Conservation (phyloP, 2,329 filamentous ascomycete genomes). For the Fusarium aywerte region DNA sequence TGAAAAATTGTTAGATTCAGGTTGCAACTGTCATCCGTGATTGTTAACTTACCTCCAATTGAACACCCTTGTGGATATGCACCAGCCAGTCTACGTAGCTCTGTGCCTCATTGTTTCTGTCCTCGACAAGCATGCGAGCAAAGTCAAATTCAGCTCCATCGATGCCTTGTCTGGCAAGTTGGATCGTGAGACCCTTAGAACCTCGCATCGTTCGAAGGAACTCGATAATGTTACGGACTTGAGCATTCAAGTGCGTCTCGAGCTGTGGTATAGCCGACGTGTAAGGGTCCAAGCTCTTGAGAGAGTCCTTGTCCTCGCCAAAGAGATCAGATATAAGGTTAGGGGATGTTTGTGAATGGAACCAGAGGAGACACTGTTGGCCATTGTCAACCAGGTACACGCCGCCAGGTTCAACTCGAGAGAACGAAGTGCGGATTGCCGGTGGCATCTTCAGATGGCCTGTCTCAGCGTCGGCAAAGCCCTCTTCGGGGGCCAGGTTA, state of each 20-base stretch:
- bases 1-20: slow-evolving; percentile 26
- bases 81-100: slow-evolving; percentile 99
- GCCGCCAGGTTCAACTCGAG: slow-evolving; percentile 89
- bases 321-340: slow-evolving; percentile 93
- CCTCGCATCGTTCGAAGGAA: slow-evolving; percentile 84
- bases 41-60: slow-evolving; percentile 75
- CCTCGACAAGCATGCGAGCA: slow-evolving; percentile 88
- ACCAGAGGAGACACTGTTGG: slow-evolving; percentile 90
- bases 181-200: slow-evolving; percentile 87
- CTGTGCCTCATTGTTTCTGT: slow-evolving; percentile 96
- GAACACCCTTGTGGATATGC: slow-evolving; percentile 91
- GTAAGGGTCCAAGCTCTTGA: slow-evolving; percentile 85
- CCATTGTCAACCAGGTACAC: slow-evolving; percentile 97
- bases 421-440: slow-evolving; percentile 83
- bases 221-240: slow-evolving; percentile 92
- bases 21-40: background rate
- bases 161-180: slow-evolving; percentile 89
- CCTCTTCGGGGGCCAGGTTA: slow-evolving; percentile 86
- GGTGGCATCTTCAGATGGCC: slow-evolving; percentile 89
- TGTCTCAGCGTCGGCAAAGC: slow-evolving; percentile 87
- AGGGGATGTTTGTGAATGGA: slow-evolving; percentile 91
- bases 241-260: slow-evolving; percentile 91
- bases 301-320: slow-evolving; percentile 73
- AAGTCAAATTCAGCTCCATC: slow-evolving; percentile 98
- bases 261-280: slow-evolving; percentile 82